Evolutionary conservation across 805 yeast genomes (phyloP), one percentile per base, ranked within the genome.

Genomic region (Metschnikowia bowlesiae): DNA sequence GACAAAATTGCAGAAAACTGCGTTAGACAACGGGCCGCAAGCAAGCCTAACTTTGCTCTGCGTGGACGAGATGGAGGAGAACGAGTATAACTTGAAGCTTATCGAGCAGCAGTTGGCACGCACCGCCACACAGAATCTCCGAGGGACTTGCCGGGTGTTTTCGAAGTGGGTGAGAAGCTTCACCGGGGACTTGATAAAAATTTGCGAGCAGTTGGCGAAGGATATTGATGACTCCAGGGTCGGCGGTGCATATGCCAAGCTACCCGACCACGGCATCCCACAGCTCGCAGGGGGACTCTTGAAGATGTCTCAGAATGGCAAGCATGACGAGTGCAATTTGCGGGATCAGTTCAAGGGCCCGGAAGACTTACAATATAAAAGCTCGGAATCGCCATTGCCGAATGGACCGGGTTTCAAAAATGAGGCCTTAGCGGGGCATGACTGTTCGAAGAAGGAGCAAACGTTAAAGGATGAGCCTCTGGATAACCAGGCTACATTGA

Each of bases 41-140:
- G 72, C 76, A 30, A 72, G 76, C 14, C 64, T 62, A 7, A 71
- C 80, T 0, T 63, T 73, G 13, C 60, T 79, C 16, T 63, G 77
- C 1, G 69, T 68, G 50, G 87, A 82, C 57, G 69, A 71, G 47
- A 60, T 82, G 33, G 86, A 82, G 59, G 82, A 78, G 53, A 64
- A 75, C 49, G 70, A 71, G 39, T 71, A 75, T 52, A 74, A 80
- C 35, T 67, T 79, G n/a, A 79, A 73, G 48, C 77, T 81, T 22
- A 78, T 79, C 6, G 78, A 78, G 51, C 76, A 71, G 31, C 86
- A 82, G 58, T 69, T 74, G 44, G 65, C 70, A 8, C 69, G 80
- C 42, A 69, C 82, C 0, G 74, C 82, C 22, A 69, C 71, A 40
- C 69, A 63, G 29, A 72, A 74, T 10, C 67, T 82, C 53, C 75